phyloP scores from a whole-genome alignment of 352 stramenopile species.

The Phytophthora uliginosa region DNA sequence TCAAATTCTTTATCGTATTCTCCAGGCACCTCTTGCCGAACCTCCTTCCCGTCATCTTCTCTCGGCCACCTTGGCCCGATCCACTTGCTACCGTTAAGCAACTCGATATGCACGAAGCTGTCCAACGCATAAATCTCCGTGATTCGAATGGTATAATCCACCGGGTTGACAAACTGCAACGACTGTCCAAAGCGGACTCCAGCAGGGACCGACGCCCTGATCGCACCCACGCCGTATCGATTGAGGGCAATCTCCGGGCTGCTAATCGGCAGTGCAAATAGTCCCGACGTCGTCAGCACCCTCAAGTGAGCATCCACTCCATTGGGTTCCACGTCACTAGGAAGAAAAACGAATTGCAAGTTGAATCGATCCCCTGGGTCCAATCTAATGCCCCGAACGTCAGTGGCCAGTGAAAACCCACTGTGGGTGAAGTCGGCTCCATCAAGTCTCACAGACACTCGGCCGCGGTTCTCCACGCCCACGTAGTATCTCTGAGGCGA shows the following conservation, averaged over 20 bases:
- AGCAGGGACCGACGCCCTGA: conserved; percentile 45
- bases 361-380: conserved; percentile 44
- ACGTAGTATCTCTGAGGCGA: conserved; percentile 39
- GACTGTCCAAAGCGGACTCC: conserved; percentile 41
- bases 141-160: conserved; percentile 49
- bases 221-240: conserved; percentile 34
- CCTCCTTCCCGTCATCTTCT: conserved; percentile 21
- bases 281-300: conserved; percentile 55
- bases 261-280: conserved; percentile 53
- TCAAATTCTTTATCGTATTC: conserved; percentile 32
- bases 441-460: conserved; percentile 42
- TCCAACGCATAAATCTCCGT: conserved; percentile 60
- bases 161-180: conserved; percentile 58
- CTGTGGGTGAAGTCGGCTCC: conserved; percentile 54
- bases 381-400: conserved; percentile 48
- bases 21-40: conserved; percentile 19
- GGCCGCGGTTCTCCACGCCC: conserved; percentile 49
- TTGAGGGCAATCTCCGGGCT: conserved; percentile 40
- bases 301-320: conserved; percentile 44
- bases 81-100: conserved; percentile 32
- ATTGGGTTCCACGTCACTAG: conserved; percentile 30
- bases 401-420: conserved; percentile 47
- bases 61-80: conserved; percentile 34
- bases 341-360: conserved; percentile 53
- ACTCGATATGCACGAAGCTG: conserved; percentile 41